A percentile compares a stretch with the other conserved stretches of the same genome.
These are phyloP conservation scores for Eucalyptus urophylla DNA, from an alignment of 345 rosid genomes.

Conservation along the genomic window DNA sequence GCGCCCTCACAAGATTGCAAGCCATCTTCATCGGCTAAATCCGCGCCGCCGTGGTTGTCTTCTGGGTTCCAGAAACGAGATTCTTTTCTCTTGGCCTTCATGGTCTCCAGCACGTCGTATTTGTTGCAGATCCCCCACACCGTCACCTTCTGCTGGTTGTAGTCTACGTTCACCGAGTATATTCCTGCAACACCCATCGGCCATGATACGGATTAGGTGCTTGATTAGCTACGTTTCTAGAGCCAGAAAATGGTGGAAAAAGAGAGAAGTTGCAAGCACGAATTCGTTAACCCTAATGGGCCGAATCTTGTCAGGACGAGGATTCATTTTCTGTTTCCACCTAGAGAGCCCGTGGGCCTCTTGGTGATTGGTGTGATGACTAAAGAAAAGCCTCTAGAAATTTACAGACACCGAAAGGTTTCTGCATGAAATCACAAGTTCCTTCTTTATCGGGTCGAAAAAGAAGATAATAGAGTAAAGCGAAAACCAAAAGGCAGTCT, in stretches of 20 bases:
- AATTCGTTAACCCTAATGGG: not conserved
- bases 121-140: slow-evolving; percentile 96
- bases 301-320: not conserved
- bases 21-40: not conserved
- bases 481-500: not conserved
- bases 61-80: slow-evolving; percentile 66
- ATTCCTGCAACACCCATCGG: slow-evolving; percentile 32
- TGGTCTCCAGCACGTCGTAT: slow-evolving; percentile 38
- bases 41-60: slow-evolving; percentile 14
- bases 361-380: not conserved
- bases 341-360: not conserved
- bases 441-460: not conserved
- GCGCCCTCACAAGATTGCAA: not conserved
- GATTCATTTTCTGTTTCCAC: not conserved
- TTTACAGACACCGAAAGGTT: not conserved
- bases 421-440: not conserved
- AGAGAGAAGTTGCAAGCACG: not conserved
- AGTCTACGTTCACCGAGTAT: slow-evolving; percentile 63
- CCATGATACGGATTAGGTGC: not conserved
- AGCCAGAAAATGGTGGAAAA: not conserved
- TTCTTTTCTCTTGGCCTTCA: slow-evolving; percentile 65
- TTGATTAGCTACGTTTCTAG: not conserved
- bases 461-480: not conserved
- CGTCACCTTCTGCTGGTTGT: slow-evolving; percentile 58
- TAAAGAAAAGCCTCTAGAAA: not conserved